A percentile compares a stretch with the other conserved stretches of the same genome.
Evolutionary conservation across 1,284 basidiomycete species (phyloP).

Genomic region (Trichosporon sp.): DNA sequence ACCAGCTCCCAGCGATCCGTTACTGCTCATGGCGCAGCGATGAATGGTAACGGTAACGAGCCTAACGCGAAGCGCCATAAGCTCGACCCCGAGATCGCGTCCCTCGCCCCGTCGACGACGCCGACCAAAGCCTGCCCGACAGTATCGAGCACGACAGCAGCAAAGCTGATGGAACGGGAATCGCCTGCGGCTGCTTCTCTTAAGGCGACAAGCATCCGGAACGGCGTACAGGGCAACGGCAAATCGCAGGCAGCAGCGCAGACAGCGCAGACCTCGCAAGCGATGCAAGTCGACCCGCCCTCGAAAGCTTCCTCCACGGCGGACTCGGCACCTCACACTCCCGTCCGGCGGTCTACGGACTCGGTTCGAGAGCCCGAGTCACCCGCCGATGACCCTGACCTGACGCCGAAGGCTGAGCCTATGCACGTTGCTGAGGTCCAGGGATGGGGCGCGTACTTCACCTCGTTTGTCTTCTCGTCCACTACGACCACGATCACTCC

Average conservation of each 20-base stretch:
- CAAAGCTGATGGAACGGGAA: not conserved
- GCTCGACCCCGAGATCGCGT: not conserved
- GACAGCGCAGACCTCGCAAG: not conserved
- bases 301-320: not conserved
- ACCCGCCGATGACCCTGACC: not conserved
- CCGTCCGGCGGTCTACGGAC: not conserved
- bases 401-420: not conserved
- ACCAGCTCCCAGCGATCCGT: not conserved
- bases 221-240: not conserved
- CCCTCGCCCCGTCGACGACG: not conserved
- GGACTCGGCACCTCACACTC: not conserved
- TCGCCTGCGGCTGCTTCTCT: not conserved
- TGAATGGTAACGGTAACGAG: not conserved
- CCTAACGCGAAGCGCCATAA: constrained; percentile 7
- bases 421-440: constrained; percentile 1
- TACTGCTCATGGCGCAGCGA: not conserved
- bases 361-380: not conserved
- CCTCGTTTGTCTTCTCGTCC: constrained; percentile 24
- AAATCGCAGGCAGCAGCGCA: not conserved
- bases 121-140: not conserved
- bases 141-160: not conserved
- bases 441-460: constrained; percentile 34
- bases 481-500: not conserved
- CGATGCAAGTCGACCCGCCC: not conserved
- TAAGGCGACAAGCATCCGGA: not conserved